Evolutionary conservation across 768 basidiomycete species (phyloP), one percentile per base, ranked within the genome.

Genomic region (Mycena pura): DNA sequence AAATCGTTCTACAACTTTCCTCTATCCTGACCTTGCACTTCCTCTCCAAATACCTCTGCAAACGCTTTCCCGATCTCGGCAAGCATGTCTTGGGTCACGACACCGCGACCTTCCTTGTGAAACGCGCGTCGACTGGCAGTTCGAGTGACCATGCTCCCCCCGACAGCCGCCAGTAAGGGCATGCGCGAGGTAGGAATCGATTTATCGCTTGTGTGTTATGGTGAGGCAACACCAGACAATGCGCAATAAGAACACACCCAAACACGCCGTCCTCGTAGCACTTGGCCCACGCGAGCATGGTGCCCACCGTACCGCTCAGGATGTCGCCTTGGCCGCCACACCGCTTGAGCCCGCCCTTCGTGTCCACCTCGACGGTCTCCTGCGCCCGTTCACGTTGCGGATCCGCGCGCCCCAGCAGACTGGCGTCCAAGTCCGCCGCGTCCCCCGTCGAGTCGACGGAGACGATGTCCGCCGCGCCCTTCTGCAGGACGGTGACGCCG

Each of bases 321-420:
- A 99, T 87, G 75, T 99, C 97, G 0, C 97, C 97, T 73, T 99
- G 97, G 1, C 97, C 97, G 13, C 97, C 96, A 68, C 94, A 96
- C 55, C 97, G 80, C 77, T 96, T 96, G 68, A 93, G 67, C 2
- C 96, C 95, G 2, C 97, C 97, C 53, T 85, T 77, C 0, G 82
- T 76, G 63, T 91, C 87, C 27, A 91, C 86, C 51, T 83, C 80
- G 4, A 95, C 75, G 4, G 85, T 83, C 68, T 90, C 87, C 57
- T 80, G 78, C 36, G 82, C 80, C 36, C 78, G 80, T 62, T 86
- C 84, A 52, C 82, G 78, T 24, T 86, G 72, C 0, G 78, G 81
- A 65, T 85, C 80, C 0, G 74, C 78, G 10, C 74, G 77, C 50
- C 72, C 74, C 27, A 82, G 36, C 50, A 80, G 73, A 46, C 84